Conservation (phyloP, 2,329 filamentous ascomycete genomes). For the Monilinia laxa region DNA sequence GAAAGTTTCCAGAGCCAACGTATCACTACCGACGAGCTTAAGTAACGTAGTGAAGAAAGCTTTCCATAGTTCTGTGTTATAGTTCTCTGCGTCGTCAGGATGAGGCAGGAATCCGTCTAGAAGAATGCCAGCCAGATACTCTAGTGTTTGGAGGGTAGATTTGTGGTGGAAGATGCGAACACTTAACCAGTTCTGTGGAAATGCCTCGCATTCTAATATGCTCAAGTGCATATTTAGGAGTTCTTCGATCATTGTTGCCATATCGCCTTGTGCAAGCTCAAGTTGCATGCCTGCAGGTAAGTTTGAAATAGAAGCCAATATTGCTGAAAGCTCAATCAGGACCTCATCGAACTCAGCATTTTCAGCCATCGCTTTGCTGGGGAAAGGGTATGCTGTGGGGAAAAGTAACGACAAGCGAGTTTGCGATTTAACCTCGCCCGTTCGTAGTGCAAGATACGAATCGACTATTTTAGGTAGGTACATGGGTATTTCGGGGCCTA, state of each 20-base stretch:
- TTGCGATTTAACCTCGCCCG: constrained; percentile 53
- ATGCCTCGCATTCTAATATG: constrained; percentile 84
- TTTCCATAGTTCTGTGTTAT: constrained; percentile 93
- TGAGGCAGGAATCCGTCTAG: constrained; percentile 82
- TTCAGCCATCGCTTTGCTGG: constrained; percentile 63
- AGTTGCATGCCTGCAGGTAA: constrained; percentile 72
- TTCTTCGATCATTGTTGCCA: constrained; percentile 73
- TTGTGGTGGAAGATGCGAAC: constrained; percentile 91
- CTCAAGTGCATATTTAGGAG: constrained; percentile 84
- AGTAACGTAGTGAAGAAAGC: constrained; percentile 87
- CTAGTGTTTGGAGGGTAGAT: constrained; percentile 80
- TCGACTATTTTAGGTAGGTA: constrained; percentile 90
- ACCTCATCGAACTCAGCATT: constrained; percentile 74
- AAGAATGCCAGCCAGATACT: constrained; percentile 77
- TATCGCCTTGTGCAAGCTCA: constrained; percentile 71
- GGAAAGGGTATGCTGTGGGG: constrained; percentile 86
- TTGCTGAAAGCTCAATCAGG: constrained; percentile 81
- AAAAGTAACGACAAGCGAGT: constrained; percentile 83
- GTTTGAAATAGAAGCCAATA: constrained; percentile 79
- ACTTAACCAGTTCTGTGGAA: constrained; percentile 86
- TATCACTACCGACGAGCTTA: constrained; percentile 84
- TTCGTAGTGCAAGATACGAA: constrained; percentile 77
- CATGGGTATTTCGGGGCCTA: constrained; percentile 78
- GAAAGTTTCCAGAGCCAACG: constrained; percentile 89
- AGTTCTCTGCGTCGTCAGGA: constrained; percentile 77